Base-by-base conservation (phyloP, 169 alveolate species). In the Cystoisospora suis region DNA sequence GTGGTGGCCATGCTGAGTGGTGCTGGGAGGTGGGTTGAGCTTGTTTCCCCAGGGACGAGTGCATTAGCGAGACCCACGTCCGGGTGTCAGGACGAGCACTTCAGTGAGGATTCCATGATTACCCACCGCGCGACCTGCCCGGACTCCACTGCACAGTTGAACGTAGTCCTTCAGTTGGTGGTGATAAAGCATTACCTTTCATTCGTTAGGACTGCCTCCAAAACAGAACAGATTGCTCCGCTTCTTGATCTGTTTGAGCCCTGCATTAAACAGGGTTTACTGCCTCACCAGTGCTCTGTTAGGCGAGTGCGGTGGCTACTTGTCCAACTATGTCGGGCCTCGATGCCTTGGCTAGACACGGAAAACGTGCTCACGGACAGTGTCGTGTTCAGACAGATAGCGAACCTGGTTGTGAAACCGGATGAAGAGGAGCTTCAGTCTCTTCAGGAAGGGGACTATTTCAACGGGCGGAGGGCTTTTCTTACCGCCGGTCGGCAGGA, bases 221-320 rank as follows among this genome's bases (percentile, higher is more conserved):
- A 36, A 5, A 29, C 4, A 29, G 83, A 72, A 17, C 56, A 72
- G 36, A 34, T 72, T 34, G 83, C 46, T 29, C 83, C 83, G 29
- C 83, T 72, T 3, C 45, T 72, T 29, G 83, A n/a, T 29, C 83
- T 72, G 27, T 72, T 72, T 38, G 83, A 34, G 58, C 83, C 83
- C 5, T 72, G 83, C 83, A 72, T 72, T 34, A 72, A 40, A 17
- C 83, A 72, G 27, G 83, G 58, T 5, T 4, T 72, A 29, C 7
- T 72, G 83, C 83, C 83, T 3, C 83, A 40, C 56, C 36, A 72
- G 83, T 72, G 83, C 56, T 2, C 38, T 29, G 6, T 72, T 9
- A n/a, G 58, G 83, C 46, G 83, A 17, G 38, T 72, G 47, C 83
- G 56, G 3, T 72, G 83, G 83, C 83, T 72, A 20, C 58, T 72